Evolutionary conservation across 2,329 filamentous ascomycete species (phyloP).

Genomic region (Penicillium griseofulvum): DNA sequence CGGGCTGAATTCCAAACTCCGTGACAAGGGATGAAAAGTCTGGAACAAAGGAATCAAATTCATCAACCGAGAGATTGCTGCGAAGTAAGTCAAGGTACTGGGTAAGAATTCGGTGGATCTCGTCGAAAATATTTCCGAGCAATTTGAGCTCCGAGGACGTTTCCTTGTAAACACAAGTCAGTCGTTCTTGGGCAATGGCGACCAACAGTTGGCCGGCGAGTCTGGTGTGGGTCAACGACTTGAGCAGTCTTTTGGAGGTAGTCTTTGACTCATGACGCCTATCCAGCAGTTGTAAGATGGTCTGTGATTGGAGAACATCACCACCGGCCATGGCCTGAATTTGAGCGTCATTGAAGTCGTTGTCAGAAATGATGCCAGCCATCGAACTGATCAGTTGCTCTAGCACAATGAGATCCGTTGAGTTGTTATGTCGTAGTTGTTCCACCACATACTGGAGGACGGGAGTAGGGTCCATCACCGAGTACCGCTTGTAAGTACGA

Average conservation of each 20-base stretch:
- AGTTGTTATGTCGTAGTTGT: slow-evolving; percentile 77
- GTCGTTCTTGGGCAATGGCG: slow-evolving; percentile 83
- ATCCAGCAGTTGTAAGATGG: slow-evolving; percentile 76
- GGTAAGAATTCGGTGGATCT: slow-evolving; percentile 77
- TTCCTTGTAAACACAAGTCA: slow-evolving; percentile 77
- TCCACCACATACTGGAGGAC: slow-evolving; percentile 86
- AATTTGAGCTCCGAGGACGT: slow-evolving; percentile 84
- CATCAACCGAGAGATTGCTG: slow-evolving; percentile 69
- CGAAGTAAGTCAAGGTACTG: slow-evolving; percentile 89
- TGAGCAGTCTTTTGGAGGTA: slow-evolving; percentile 76
- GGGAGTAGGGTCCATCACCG: slow-evolving; percentile 76
- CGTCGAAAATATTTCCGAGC: slow-evolving; percentile 82
- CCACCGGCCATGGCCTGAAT: slow-evolving; percentile 86
- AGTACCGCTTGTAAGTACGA: slow-evolving; percentile 82
- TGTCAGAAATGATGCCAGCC: slow-evolving; percentile 85
- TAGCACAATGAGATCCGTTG: slow-evolving; percentile 86
- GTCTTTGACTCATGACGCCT: slow-evolving; percentile 71
- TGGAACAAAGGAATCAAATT: slow-evolving; percentile 78
- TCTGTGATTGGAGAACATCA: slow-evolving; percentile 73
- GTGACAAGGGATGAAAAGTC: slow-evolving; percentile 69
- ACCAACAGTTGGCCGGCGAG: slow-evolving; percentile 82
- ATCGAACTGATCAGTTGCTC: slow-evolving; percentile 88
- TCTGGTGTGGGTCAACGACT: slow-evolving; percentile 71
- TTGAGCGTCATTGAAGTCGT: slow-evolving; percentile 85
- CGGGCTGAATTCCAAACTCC: slow-evolving; percentile 75